Evolutionary conservation across 257 asterid species (phyloP), one percentile per base, ranked within the genome.

Genomic region (Mitragyna speciosa): DNA sequence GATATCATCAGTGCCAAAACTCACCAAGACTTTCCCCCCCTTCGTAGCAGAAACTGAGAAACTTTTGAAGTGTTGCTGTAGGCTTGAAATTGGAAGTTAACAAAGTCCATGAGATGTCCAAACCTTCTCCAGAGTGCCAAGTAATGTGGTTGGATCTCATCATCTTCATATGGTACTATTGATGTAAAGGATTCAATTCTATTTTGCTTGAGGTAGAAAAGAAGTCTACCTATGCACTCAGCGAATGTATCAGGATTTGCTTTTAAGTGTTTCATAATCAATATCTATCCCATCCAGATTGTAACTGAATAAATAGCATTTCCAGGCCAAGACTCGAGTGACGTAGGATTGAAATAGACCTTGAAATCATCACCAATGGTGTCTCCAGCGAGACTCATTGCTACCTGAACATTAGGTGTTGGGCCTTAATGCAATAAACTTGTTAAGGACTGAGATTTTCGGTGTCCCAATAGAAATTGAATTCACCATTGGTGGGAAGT

Each of bases 321-420:
- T 19, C 82, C 73, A 12, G 91, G 93, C 97, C 97, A 93, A 33
- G 88, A 87, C 7, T 59, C 20, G 49, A 89, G 63, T 0, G 97
- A 86, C 9, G 72, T 66, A 22, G 97, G 94, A 22, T 76, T 74
- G 80, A 93, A 91, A 86, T 33, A 80, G 52, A 82, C 92, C n/a
- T 14, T 2, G 48, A 31, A 30, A 16, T 72, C 30, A 14, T 76
- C 72, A 11, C 71, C 58, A 52, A 83, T 64, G 2, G 92, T 80
- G n/a, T 91, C 95, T 10, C 97, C 97, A 0, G 81, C 97, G 1
- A 91, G 90, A 56, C 97, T 89, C 93, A 91, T 80, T 26, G 91
- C 92, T 5, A 91, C 94, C 87, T 88, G 85, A 0, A 91, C 94
- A 33, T 91, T 93, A 1, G 88, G 73, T 90, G 81, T 74, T 83